phyloP scores from a whole-genome alignment of 805 yeast species.

The Phaffomyces antillensis region DNA sequence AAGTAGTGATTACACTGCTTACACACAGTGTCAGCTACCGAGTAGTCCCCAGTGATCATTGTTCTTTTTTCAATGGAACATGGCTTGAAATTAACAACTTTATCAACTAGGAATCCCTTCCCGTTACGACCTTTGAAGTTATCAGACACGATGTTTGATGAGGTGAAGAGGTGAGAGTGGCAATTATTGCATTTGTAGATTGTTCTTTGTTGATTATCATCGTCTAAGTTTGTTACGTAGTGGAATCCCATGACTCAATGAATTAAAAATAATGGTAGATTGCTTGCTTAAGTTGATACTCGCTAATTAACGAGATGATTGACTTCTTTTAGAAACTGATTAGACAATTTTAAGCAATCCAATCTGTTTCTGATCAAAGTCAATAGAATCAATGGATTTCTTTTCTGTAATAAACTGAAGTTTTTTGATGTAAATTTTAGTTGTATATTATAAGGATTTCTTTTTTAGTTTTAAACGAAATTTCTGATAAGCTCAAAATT shows the following conservation, averaged over 20 bases:
- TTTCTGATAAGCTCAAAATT: no score
- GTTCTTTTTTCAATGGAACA: slow-evolving; percentile 31
- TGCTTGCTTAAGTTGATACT: no score
- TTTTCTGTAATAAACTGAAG: no score
- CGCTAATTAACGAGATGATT: no score
- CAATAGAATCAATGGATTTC: no score
- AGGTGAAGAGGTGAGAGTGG: slow-evolving; percentile 16
- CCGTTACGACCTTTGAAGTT: slow-evolving; percentile 53
- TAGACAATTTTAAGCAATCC: no score
- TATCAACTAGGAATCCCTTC: slow-evolving; percentile 45
- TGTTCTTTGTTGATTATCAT: slow-evolving; percentile 8
- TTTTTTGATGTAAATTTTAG: no score
- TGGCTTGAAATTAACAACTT: slow-evolving; percentile 36
- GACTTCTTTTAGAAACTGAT: no score
- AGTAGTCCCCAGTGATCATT: slow-evolving; percentile 56
- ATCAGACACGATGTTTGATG: slow-evolving; percentile 13
- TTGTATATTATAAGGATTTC: no score
- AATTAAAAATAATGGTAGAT: no score
- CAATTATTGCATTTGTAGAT: slow-evolving; percentile 17
- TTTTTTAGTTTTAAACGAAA: no score
- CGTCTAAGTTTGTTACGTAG: slow-evolving; percentile 13
- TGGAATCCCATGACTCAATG: slow-evolving; percentile 13
- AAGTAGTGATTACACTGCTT: slow-evolving; percentile 44
- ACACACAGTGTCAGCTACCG: slow-evolving; percentile 51
- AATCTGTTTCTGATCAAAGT: no score